Evolutionary conservation across 2,329 filamentous ascomycete species (phyloP).

Genomic region (Thelonectria olida): DNA sequence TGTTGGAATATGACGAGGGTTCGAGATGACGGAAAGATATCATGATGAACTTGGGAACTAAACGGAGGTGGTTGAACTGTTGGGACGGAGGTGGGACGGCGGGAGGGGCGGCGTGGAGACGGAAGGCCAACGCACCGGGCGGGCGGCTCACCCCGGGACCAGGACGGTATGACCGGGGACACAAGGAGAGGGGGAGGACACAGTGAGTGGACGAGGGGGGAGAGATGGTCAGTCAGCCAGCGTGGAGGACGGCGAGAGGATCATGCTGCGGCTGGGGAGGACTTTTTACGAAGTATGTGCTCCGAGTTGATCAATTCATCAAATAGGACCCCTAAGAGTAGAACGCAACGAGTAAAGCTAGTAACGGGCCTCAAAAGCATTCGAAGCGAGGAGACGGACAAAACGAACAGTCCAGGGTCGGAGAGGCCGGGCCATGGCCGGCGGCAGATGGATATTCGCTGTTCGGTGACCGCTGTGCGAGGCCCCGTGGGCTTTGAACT

Average conservation of each 20-base stretch:
- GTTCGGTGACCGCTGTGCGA: constrained; percentile 1
- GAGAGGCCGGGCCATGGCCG: constrained; percentile 26
- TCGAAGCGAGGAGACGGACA: no score
- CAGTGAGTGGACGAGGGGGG: background rate
- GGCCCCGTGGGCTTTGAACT: background rate
- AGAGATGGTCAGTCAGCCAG: background rate
- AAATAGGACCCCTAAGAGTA: no score
- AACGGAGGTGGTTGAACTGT: constrained; percentile 31
- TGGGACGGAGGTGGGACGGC: constrained; percentile 32
- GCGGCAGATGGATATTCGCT: constrained; percentile 2
- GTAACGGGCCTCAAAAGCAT: background rate
- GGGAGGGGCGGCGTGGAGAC: constrained; percentile 27
- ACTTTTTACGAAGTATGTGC: no score
- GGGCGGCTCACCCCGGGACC: constrained; percentile 27
- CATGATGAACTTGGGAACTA: background rate
- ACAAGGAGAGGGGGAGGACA: constrained; percentile 5
- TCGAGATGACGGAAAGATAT: background rate
- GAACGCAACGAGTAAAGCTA: no score
- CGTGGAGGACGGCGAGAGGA: background rate
- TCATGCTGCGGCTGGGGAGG: no score
- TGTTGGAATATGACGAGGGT: no score
- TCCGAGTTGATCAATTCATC: no score
- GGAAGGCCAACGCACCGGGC: constrained; percentile 36
- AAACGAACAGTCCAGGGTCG: constrained; percentile 11
- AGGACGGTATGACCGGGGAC: constrained; percentile 23